Percentiles rank a stretch among this genome's conserved stretches.
These are phyloP conservation scores for Trypanosoma cruzi DNA, from an alignment of 208 protist species.

Conservation along the genomic window DNA sequence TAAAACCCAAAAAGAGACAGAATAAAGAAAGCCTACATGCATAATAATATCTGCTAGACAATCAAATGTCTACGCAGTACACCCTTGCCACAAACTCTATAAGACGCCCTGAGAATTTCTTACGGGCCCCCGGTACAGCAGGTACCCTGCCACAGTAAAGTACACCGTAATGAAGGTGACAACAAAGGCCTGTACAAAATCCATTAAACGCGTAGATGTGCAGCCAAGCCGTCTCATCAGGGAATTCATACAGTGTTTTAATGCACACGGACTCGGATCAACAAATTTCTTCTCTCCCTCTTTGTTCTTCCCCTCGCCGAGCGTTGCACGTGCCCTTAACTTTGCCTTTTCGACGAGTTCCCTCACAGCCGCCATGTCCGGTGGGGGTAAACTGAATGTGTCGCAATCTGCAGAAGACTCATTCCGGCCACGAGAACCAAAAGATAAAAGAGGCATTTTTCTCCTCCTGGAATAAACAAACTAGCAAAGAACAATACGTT, in stretches of 20 bases:
- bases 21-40: background rate
- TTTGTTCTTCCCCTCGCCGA: background rate
- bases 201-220: slow-evolving; percentile 17
- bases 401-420: background rate
- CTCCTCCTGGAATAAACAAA: background rate
- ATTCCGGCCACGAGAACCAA: slow-evolving; percentile 18
- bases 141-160: slow-evolving; percentile 37
- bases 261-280: background rate
- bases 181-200: slow-evolving; percentile 42
- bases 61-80: background rate
- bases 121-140: slow-evolving; percentile 13
- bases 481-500: slow-evolving; percentile 6
- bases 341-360: slow-evolving; percentile 75
- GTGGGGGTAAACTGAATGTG: slow-evolving; percentile 31
- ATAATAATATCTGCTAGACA: background rate
- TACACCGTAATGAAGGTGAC: slow-evolving; percentile 42
- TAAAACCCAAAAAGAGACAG: background rate
- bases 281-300: background rate
- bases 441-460: slow-evolving; percentile 36
- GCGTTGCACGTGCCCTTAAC: slow-evolving; percentile 36
- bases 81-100: slow-evolving; percentile 1
- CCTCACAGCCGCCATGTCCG: slow-evolving; percentile 68
- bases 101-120: background rate
- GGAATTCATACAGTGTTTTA: background rate
- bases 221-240: background rate